phyloP scores from a whole-genome alignment of 2,329 filamentous ascomycete genomes.

The Fusarium albosuccineum region DNA sequence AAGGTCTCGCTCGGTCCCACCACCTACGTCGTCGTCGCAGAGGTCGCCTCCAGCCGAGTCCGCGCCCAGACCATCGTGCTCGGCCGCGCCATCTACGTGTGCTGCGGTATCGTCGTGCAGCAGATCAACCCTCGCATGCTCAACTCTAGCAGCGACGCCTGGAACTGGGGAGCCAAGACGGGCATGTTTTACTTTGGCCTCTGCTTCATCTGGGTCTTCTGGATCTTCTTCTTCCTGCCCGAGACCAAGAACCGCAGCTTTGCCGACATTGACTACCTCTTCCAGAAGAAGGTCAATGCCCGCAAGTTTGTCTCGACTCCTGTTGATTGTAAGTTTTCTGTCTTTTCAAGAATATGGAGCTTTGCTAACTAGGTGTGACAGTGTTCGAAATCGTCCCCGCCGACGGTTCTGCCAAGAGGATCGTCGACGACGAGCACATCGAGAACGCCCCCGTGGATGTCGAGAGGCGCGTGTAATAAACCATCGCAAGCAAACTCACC shows the following conservation, averaged over 20 bases:
- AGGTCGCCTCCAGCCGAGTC: slow-evolving; percentile 60
- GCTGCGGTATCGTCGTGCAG: slow-evolving; percentile 54
- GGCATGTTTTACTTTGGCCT: slow-evolving; percentile 61
- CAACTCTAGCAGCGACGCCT: slow-evolving; percentile 56
- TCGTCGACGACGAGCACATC: not conserved
- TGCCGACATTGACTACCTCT: slow-evolving; percentile 68
- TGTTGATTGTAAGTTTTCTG: slow-evolving; percentile 45
- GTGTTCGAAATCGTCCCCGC: slow-evolving; percentile 30
- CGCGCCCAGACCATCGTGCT: slow-evolving; percentile 61
- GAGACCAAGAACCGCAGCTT: slow-evolving; percentile 67
- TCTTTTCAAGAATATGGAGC: accelerated
- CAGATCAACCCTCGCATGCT: slow-evolving; percentile 61
- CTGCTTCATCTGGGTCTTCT: slow-evolving; percentile 59
- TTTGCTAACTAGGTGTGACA: slow-evolving; percentile 7
- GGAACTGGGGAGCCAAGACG: slow-evolving; percentile 62
- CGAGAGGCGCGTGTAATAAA: not conserved
- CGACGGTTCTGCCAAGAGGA: slow-evolving; percentile 14
- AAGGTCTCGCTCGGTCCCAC: slow-evolving; percentile 63
- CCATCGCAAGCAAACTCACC: not conserved
- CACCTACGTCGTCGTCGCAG: slow-evolving; percentile 83
- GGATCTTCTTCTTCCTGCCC: slow-evolving; percentile 65
- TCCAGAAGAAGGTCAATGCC: slow-evolving; percentile 58
- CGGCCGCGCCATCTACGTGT: slow-evolving; percentile 57
- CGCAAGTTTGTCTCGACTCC: slow-evolving; percentile 52
- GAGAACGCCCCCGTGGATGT: not conserved